Evolutionary conservation across 306 rosid genomes (phyloP).

Genomic region (Quercus variabilis): DNA sequence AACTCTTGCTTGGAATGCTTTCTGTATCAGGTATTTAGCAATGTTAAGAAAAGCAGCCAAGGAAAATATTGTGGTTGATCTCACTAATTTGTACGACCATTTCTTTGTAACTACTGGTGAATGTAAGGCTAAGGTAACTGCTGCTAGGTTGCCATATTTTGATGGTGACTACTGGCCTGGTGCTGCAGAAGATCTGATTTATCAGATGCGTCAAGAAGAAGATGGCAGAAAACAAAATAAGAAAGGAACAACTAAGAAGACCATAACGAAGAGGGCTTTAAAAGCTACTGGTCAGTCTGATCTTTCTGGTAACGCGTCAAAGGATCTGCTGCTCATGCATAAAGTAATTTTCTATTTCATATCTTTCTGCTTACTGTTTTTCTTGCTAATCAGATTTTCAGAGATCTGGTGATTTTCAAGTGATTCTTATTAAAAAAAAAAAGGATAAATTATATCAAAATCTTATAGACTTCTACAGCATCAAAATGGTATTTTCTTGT

Average conservation of each 20-base stretch:
- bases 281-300: conserved; percentile 96
- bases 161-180: conserved; percentile 99
- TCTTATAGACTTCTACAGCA: too few relatives aligned
- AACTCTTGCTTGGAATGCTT: conserved; percentile 25
- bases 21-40: conserved; percentile 68
- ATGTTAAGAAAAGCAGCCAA: conserved; percentile 93
- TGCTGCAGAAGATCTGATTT: conserved; percentile 96
- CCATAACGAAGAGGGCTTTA: conserved; percentile 85
- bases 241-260: conserved; percentile 84
- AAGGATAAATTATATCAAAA: too few relatives aligned
- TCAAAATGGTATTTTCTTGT: not conserved
- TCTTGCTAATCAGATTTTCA: not conserved
- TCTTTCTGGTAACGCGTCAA: conserved; percentile 90
- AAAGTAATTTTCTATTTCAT: conserved; percentile 55
- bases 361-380: not conserved
- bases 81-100: conserved; percentile 90
- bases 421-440: not conserved
- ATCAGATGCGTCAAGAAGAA: conserved; percentile 94
- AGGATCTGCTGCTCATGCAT: conserved; percentile 96
- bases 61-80: conserved; percentile 79
- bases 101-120: conserved; percentile 85
- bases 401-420: not conserved
- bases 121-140: conserved; percentile 88
- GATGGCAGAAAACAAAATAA: conserved; percentile 92
- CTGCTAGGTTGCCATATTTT: conserved; percentile 94